Percentiles rank a stretch among this genome's conserved stretches.
Evolutionary conservation across 208 protist species (phyloP).

Genomic region (Crithidia brevicula): DNA sequence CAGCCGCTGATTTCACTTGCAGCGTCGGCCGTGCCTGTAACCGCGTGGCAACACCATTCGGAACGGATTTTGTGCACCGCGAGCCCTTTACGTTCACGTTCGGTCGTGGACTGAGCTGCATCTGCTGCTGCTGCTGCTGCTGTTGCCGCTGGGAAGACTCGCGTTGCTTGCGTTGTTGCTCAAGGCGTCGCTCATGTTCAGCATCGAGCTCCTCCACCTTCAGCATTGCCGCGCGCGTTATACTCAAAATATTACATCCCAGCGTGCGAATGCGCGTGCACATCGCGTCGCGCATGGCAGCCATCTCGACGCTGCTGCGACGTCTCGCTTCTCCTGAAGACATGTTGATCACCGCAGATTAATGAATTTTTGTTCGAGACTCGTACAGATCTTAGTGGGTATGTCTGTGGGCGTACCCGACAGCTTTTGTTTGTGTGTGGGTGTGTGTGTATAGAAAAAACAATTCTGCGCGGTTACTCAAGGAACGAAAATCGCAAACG

Average conservation of each 20-base stretch:
- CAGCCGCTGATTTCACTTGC: not conserved
- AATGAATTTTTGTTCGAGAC: too few species aligned
- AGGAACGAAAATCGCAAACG: too few species aligned
- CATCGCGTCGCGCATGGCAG: constrained; percentile 34
- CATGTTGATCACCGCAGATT: not conserved
- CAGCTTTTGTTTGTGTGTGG: too few species aligned
- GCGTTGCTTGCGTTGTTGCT: not conserved
- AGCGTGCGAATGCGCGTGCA: constrained; percentile 47
- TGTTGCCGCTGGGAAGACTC: not conserved
- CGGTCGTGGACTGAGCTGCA: constrained; percentile 9
- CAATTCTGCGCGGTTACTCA: too few species aligned
- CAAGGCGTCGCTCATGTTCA: not conserved
- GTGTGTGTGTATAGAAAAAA: too few species aligned
- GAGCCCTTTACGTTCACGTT: not conserved
- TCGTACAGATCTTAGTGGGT: too few species aligned
- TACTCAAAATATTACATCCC: constrained; percentile 35
- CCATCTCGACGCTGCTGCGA: not conserved
- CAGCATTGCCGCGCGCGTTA: constrained; percentile 23
- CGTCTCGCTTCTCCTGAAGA: not conserved
- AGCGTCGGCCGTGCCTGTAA: not conserved
- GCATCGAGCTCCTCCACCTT: constrained; percentile 25
- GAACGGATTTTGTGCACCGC: not conserved
- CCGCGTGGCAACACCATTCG: not conserved
- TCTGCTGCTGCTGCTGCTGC: constrained; percentile 1
- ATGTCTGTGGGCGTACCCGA: too few species aligned